These are phyloP conservation scores for Entomortierella beljakovae DNA, from an alignment of 192 early-diverging fungal species.

Conservation along the genomic window DNA sequence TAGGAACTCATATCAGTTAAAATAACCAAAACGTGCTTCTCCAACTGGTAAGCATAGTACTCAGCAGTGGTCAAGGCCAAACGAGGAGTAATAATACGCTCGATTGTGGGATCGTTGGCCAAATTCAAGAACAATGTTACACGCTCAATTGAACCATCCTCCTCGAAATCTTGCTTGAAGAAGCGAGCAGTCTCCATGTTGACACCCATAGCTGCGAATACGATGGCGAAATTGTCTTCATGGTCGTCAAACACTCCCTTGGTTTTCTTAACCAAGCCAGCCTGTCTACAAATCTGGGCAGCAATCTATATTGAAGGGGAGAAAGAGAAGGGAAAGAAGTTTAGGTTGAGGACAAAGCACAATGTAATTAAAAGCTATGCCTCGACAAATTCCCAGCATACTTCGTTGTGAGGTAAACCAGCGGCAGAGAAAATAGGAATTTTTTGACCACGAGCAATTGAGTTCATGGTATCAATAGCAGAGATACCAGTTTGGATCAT, in stretches of 20 bases:
- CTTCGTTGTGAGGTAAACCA: conserved; percentile 98
- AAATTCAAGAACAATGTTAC: conserved; percentile 99
- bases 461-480: conserved; percentile 99
- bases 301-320: conserved; percentile 77
- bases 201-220: conserved; percentile 99
- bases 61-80: conserved; percentile 98
- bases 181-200: conserved; percentile 99
- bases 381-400: conserved; percentile 34
- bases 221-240: conserved; percentile 99
- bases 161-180: conserved; percentile 99
- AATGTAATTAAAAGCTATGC: not conserved
- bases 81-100: conserved; percentile 99
- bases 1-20: conserved; percentile 99
- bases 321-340: too few species aligned
- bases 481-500: conserved; percentile 99
- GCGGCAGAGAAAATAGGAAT: conserved; percentile 99
- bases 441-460: conserved; percentile 99
- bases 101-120: conserved; percentile 99
- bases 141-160: conserved; percentile 98
- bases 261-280: conserved; percentile 92
- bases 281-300: conserved; percentile 99
- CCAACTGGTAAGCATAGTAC: conserved; percentile 99
- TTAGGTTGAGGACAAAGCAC: not conserved
- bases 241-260: conserved; percentile 96
- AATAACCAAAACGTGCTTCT: conserved; percentile 99